phyloP scores from a whole-genome alignment of 2,329 filamentous ascomycete genomes.

The Penicillium sp. region DNA sequence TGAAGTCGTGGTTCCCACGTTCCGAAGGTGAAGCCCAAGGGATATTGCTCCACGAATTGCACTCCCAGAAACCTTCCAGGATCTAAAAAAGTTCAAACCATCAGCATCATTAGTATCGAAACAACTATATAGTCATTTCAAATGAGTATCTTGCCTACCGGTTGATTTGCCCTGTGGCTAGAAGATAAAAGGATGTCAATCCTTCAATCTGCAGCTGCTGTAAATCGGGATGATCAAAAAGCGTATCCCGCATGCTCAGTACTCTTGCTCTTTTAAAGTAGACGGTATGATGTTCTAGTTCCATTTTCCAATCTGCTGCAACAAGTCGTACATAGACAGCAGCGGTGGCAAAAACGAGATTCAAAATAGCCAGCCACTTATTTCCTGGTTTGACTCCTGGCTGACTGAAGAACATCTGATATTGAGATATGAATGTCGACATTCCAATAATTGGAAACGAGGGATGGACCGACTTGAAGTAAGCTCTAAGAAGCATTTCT shows the following conservation, averaged over 20 bases:
- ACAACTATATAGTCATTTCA: background rate
- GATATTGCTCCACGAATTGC: slow-evolving; percentile 39
- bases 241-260: slow-evolving; percentile 36
- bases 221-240: slow-evolving; percentile 40
- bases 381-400: slow-evolving; percentile 32
- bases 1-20: slow-evolving; percentile 32
- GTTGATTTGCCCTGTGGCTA: slow-evolving; percentile 40
- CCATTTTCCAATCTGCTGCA: slow-evolving; percentile 32
- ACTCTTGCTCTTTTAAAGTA: slow-evolving; percentile 40
- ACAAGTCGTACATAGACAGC: slow-evolving; percentile 38
- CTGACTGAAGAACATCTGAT: slow-evolving; percentile 35
- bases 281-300: slow-evolving; percentile 35
- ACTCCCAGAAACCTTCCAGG: slow-evolving; percentile 41
- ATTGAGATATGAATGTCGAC: slow-evolving; percentile 39
- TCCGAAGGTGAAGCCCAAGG: slow-evolving; percentile 42
- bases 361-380: slow-evolving; percentile 43
- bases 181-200: slow-evolving; percentile 39
- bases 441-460: slow-evolving; percentile 43
- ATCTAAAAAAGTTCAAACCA: slow-evolving; percentile 22
- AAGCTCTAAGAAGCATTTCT: slow-evolving; percentile 37
- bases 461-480: slow-evolving; percentile 40
- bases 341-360: slow-evolving; percentile 43
- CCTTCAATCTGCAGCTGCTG: slow-evolving; percentile 43
- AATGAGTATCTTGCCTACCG: slow-evolving; percentile 26
- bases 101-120: background rate